A percentile compares a stretch with the other conserved stretches of the same genome.
phyloP scores from a whole-genome alignment of 352 stramenopile species.

The Peronospora tabacina region DNA sequence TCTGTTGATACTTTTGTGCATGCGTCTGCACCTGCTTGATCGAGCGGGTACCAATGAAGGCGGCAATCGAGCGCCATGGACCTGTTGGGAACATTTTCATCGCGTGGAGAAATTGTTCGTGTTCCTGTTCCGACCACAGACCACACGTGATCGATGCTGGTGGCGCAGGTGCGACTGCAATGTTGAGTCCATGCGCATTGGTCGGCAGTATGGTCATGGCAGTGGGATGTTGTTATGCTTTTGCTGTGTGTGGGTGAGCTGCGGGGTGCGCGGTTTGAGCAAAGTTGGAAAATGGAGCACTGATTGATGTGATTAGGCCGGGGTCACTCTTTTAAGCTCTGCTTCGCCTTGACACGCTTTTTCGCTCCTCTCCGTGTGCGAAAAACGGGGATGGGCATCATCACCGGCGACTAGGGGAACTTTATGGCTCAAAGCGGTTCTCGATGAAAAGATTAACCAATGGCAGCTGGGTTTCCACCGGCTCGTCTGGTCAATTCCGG shows the following conservation, averaged over 20 bases:
- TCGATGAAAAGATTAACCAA: slow-evolving; percentile 26
- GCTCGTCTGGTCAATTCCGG: slow-evolving; percentile 24
- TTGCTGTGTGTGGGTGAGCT: slow-evolving; percentile 1
- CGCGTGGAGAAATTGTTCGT: slow-evolving; percentile 75
- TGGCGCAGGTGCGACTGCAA: slow-evolving; percentile 17
- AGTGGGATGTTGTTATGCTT: slow-evolving; percentile 11
- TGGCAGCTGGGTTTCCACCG: slow-evolving; percentile 23
- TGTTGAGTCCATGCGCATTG: slow-evolving; percentile 14
- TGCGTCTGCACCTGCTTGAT: slow-evolving; percentile 83
- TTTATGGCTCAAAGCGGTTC: slow-evolving; percentile 26
- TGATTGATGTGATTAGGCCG: slow-evolving; percentile 29
- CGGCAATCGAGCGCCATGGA: slow-evolving; percentile 66
- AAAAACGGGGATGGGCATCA: slow-evolving; percentile 20
- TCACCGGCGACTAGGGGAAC: slow-evolving; percentile 18
- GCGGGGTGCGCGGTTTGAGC: slow-evolving; percentile 20
- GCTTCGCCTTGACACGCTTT: slow-evolving; percentile 23
- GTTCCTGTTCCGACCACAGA: slow-evolving; percentile 67
- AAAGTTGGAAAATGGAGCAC: slow-evolving; percentile 32
- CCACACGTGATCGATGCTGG: slow-evolving; percentile 42
- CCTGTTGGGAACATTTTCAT: slow-evolving; percentile 76
- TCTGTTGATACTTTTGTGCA: slow-evolving; percentile 84
- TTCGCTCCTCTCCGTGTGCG: slow-evolving; percentile 10
- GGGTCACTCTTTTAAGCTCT: slow-evolving; percentile 26
- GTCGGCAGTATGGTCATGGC: slow-evolving; percentile 31
- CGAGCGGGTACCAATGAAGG: slow-evolving; percentile 65